A percentile compares a stretch with the other conserved stretches of the same genome.
Conservation (phyloP, 78 protist species). For the Protostelium mycophagum region DNA sequence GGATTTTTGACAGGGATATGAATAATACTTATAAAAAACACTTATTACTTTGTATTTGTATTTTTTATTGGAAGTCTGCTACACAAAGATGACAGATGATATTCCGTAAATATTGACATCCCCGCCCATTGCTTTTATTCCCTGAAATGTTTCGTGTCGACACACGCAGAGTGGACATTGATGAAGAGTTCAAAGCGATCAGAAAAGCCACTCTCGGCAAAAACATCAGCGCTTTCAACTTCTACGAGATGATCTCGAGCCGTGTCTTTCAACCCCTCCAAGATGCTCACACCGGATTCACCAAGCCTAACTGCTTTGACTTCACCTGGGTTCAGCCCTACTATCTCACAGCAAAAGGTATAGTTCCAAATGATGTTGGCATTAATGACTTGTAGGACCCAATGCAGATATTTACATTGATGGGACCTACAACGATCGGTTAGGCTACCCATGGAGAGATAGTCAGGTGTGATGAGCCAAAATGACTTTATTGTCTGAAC, state of each 20-base stretch:
- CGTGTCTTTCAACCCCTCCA: background rate
- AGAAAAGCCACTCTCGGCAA: too few species aligned
- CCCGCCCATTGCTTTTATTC: too few species aligned
- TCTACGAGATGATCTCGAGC: background rate
- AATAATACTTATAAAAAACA: too few species aligned
- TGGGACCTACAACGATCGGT: background rate
- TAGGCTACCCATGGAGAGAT: background rate
- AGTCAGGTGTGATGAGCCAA: background rate
- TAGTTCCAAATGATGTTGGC: too few species aligned
- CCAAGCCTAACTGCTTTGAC: background rate
- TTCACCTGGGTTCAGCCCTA: background rate
- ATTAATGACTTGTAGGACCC: background rate
- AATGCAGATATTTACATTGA: background rate
- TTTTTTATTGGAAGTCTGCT: too few species aligned
- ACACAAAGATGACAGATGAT: too few species aligned
- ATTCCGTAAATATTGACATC: too few species aligned
- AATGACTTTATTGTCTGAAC: background rate
- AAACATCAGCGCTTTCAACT: background rate
- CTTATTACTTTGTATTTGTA: too few species aligned
- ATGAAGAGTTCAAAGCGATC: too few species aligned
- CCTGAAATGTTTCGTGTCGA: too few species aligned
- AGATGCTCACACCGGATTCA: background rate
- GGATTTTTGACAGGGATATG: too few species aligned
- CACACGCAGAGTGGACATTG: too few species aligned
- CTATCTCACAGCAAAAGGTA: background rate